Base-by-base conservation (phyloP, 2,329 filamentous ascomycete species). In the Aspergillus fischeri region DNA sequence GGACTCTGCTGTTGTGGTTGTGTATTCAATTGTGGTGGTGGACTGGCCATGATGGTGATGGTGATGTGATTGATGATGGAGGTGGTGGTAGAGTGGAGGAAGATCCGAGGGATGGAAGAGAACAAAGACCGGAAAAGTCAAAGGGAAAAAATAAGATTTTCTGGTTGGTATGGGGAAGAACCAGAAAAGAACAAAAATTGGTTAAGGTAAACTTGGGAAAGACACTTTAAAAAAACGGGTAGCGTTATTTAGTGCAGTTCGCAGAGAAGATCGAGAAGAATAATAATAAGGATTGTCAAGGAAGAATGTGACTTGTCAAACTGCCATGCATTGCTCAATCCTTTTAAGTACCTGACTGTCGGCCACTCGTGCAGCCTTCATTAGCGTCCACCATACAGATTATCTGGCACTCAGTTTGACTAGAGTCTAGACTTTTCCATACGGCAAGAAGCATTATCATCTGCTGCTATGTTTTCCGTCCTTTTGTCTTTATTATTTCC, bases 1-100 rank as follows among this genome's bases (percentile, higher is more conserved):
- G 58, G 60, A 45, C 41, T 55, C 42, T 56, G 48, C 11, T 60
- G 45, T 14, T 24, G 44, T 14, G 7, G 41, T 9, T 10, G 41
- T 17, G n/a, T 8, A 10, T 10, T 9, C 10, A 10, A 11, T 14
- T 24, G 21, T 24, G 44, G 44, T 6, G 6, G 7, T 14, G 44
- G 24, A 47, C 9, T 47, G 44, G 44, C 8, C 44, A 47, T 47
- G 21, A 14, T 47, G 21, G 7, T 21, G 41, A 17, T n/a, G 41
- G 41, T 25, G 44, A 32, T 9, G 28, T 29, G 28, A 29, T 9
- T 9, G 28, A 29, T 14, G 29, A 14, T 14, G 11, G 11, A 14
- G 29, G 41, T 20, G 42, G 42, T 47, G 44, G 10, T 14, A 3
- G 11, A 10, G 41, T 10, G 20, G 41, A 21, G n/a, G 41, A 44